Evolutionary conservation across 2,329 filamentous ascomycete species (phyloP), one percentile per base, ranked within the genome.

Genomic region (Ceratocystiopsis minuta): DNA sequence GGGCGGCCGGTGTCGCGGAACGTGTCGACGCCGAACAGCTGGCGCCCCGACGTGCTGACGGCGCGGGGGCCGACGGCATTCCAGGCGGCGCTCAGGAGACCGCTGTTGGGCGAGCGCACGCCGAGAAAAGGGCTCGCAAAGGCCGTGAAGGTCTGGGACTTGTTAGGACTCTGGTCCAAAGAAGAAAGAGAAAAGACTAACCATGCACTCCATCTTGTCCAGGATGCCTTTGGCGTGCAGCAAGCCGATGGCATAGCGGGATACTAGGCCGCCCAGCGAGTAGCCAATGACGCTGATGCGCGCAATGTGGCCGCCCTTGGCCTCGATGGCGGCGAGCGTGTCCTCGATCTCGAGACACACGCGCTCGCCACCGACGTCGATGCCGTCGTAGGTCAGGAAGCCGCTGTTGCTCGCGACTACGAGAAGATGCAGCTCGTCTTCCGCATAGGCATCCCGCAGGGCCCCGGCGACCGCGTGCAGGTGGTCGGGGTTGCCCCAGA

Each of bases 281-380:
- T 96, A 95, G 34, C 88, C 88, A 36, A 88, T 70, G 35, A 96
- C 66, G 56, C 86, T 94, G 48, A 96, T 65, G 60, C 86, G 92
- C 38, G 63, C 78, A 53, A 95, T 80, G 36, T 72, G 69, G 50
- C 79, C 73, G 17, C 85, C 87, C 39, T 71, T 67, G 40, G 77
- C 67, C 37, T 34, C 24, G 17, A 39, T 33, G 11, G 58, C 55
- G 43, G 68, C 65, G 43, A 80, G 55, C 51, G 77, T 67, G 50
- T 79, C 67, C 53, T 80, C 73, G 44, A 80, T 78, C 60, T 80
- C 76, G 46, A 67, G 60, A 49, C 74, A 78, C 9, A 80, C 70
- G 37, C 76, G 68, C 61, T 80, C 76, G 51, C 75, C 77, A 49
- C 76, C 74, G 3, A 68, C 64, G 55, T 80, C 77, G 54, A 80